Evolutionary conservation across 306 rosid species (phyloP), one percentile per base, ranked within the genome.

Genomic region (Vigna hirtella): DNA sequence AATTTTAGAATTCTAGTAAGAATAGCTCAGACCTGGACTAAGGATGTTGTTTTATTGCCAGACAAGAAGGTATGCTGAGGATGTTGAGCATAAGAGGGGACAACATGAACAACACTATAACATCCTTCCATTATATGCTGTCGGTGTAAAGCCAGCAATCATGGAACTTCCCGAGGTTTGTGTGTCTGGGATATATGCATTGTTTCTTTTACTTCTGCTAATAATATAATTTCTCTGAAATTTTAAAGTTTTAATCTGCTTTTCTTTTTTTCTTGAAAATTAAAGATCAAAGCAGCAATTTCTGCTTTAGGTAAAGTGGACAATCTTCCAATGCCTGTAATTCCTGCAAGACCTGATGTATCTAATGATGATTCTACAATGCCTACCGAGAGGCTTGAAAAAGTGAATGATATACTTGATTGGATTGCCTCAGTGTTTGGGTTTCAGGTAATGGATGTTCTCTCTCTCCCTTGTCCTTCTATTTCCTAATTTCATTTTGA

Each of bases 141-240:
- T 88, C 67, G 98, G 94, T 81, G 93, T 88, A 87, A 93, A 84
- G 85, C 98, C 97, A 14, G 83, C 83, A 75, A 90, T 93, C 66
- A 95, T 95, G 99, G 93, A 93, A 68, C 90, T 93, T 83, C 90
- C 96, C 1, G 97, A 89, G 99, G 99, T 95, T 81, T 83, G 89
- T 77, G 32, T 72, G 34, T 67, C 50, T 72, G 20, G 52, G 81
- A 56, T 72, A 42, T 61, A 26, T 71, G 80, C 52, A 38, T 57
- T 34, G 36, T 61, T 16, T 74, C 47, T 75, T 78, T 77, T 76
- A 17, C 61, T 73, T 58, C 58, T 57, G 72, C 70, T 16, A 59
- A 14, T 55, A 50, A 43, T 58, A 36, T 43, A 50, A 6, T 57
- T 57, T 30, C 42, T 66, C 47, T 24, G 57, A 70, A 58, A 59